Evolutionary conservation across 192 early-diverging fungal species (phyloP).

Genomic region (Glomus cerebriforme): DNA sequence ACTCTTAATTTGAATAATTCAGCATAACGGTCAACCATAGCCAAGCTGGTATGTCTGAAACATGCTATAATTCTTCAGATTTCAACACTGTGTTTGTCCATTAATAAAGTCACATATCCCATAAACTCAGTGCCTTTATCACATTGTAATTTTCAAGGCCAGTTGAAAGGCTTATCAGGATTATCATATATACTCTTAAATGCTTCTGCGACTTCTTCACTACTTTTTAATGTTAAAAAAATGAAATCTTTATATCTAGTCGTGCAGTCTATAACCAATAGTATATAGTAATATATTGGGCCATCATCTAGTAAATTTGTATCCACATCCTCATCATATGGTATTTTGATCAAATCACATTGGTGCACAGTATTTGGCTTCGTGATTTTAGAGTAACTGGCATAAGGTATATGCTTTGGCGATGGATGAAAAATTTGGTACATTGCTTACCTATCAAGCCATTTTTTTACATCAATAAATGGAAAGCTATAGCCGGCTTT

Average conservation of each 20-base stretch:
- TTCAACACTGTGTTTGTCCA: neutral
- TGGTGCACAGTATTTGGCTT: neutral
- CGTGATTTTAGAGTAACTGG: too few relatives aligned
- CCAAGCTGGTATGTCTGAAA: neutral
- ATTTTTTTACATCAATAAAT: conserved; percentile 13
- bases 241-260: neutral
- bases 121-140: neutral
- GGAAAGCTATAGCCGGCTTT: conserved; percentile 3
- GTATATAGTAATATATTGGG: neutral
- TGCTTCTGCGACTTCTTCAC: neutral
- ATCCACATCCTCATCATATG: neutral
- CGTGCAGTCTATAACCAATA: neutral
- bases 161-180: too few relatives aligned
- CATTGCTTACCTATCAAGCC: conserved; percentile 1
- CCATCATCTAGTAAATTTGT: too few relatives aligned
- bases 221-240: conserved; percentile 10
- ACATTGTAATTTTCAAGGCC: neutral
- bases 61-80: neutral
- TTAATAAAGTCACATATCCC: neutral
- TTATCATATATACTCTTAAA: too few relatives aligned
- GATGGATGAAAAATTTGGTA: conserved; percentile 2
- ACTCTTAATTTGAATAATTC: too few relatives aligned
- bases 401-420: too few relatives aligned
- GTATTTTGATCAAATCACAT: conserved; percentile 2
- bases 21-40: neutral